phyloP scores from a whole-genome alignment of 2,329 filamentous ascomycete genomes.

The Elsinoe ampelina region DNA sequence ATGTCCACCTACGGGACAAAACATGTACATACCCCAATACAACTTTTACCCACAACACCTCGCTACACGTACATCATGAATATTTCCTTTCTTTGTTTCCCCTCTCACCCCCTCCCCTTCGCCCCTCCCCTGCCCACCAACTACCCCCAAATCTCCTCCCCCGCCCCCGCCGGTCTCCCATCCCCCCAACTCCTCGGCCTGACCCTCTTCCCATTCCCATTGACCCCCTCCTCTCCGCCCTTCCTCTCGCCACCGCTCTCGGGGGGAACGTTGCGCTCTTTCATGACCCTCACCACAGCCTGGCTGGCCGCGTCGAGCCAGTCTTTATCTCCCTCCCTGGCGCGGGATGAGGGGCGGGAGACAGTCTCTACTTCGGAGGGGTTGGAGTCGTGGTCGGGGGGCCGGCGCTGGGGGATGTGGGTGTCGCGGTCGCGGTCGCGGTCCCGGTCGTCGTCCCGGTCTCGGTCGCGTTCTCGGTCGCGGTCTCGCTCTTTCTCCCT shows the following conservation, averaged over 20 bases:
- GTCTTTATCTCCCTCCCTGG: background rate
- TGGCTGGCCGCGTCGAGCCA: slow-evolving; percentile 9
- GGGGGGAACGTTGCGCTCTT: background rate
- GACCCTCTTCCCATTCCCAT: slow-evolving; percentile 16
- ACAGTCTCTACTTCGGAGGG: background rate
- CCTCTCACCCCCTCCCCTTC: background rate
- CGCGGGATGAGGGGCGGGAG: background rate
- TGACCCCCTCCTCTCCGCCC: background rate
- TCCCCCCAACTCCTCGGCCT: slow-evolving; percentile 4
- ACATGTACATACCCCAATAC: too few species aligned
- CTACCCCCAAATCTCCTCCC: background rate
- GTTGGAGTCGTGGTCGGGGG: background rate
- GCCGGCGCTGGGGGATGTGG: too few species aligned
- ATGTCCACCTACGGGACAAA: too few species aligned
- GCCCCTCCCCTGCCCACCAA: background rate
- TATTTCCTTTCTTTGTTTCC: background rate
- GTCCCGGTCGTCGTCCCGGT: too few species aligned
- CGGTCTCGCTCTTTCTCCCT: background rate
- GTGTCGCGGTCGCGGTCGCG: too few species aligned
- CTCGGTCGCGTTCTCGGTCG: background rate
- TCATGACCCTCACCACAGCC: slow-evolving; percentile 9
- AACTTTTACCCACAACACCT: too few species aligned
- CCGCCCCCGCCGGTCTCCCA: background rate
- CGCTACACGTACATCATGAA: too few species aligned
- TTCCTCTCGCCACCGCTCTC: background rate